phyloP scores from a whole-genome alignment of 2,329 filamentous ascomycete species.

The Xylaria sp. region DNA sequence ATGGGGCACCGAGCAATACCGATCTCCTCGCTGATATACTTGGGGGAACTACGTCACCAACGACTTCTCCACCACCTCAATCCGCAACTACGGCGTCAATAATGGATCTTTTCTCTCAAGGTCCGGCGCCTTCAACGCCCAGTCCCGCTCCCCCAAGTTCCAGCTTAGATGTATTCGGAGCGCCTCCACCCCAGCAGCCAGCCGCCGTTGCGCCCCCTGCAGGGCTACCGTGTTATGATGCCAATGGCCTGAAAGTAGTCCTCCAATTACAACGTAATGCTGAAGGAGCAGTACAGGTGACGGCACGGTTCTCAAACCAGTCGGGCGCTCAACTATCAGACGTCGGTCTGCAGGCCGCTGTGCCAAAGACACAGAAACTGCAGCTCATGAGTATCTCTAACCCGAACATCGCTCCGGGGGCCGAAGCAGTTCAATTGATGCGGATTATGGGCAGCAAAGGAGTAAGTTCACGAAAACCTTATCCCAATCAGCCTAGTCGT shows the following conservation, averaged over 20 bases:
- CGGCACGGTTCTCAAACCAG: slow-evolving; percentile 84
- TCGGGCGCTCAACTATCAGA: slow-evolving; percentile 73
- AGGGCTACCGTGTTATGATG: slow-evolving; percentile 81
- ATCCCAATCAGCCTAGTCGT: not conserved
- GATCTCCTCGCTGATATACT: slow-evolving; percentile 93
- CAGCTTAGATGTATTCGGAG: slow-evolving; percentile 63
- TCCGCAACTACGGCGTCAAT: slow-evolving; percentile 75
- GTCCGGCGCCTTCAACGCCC: slow-evolving; percentile 55
- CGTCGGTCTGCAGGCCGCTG: slow-evolving; percentile 90
- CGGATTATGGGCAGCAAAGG: slow-evolving; percentile 85
- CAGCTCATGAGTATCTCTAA: slow-evolving; percentile 91
- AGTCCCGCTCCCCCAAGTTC: slow-evolving; percentile 60
- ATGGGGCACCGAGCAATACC: slow-evolving; percentile 74
- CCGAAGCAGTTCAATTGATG: slow-evolving; percentile 91
- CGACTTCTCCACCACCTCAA: slow-evolving; percentile 63
- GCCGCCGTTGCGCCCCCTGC: slow-evolving; percentile 57
- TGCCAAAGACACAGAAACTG: slow-evolving; percentile 95
- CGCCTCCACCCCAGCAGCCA: slow-evolving; percentile 61
- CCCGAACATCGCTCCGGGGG: slow-evolving; percentile 77
- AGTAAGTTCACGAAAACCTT: slow-evolving; percentile 67
- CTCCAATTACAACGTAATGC: slow-evolving; percentile 86
- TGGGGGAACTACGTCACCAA: slow-evolving; percentile 67
- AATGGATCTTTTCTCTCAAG: slow-evolving; percentile 84
- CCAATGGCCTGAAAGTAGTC: slow-evolving; percentile 83
- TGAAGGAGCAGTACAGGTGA: slow-evolving; percentile 81